phyloP scores from a whole-genome alignment of 192 early-diverging fungal genomes.

The Coemansia sp. region DNA sequence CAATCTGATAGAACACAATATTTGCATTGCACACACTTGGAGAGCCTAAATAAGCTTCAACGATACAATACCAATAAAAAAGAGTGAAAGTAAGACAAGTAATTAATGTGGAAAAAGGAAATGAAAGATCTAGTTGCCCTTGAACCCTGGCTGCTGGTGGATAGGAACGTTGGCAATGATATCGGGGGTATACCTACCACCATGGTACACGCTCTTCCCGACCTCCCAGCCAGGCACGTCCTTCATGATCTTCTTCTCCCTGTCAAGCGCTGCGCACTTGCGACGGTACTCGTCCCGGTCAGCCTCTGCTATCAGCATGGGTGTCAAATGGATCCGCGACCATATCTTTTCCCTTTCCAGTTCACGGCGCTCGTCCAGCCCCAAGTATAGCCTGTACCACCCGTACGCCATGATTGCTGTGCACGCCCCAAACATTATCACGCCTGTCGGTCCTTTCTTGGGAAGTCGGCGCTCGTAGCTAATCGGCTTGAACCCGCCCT shows the following conservation, averaged over 20 bases:
- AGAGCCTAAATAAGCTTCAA: too few species aligned
- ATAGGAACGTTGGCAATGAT: slow-evolving; percentile 53
- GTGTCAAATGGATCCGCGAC: slow-evolving; percentile 90
- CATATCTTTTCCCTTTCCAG: slow-evolving; percentile 91
- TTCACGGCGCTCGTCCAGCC: slow-evolving; percentile 64
- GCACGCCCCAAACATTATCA: slow-evolving; percentile 74
- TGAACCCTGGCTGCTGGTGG: slow-evolving; percentile 46
- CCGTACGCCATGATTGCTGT: slow-evolving; percentile 81
- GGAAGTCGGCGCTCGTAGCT: slow-evolving; percentile 89
- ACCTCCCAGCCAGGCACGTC: slow-evolving; percentile 74
- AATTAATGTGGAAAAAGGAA: not conserved
- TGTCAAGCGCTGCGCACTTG: slow-evolving; percentile 66
- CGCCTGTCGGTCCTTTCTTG: slow-evolving; percentile 86
- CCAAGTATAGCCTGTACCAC: slow-evolving; percentile 64
- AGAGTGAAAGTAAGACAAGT: too few species aligned
- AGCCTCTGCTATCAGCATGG: slow-evolving; percentile 89
- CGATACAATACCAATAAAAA: too few species aligned
- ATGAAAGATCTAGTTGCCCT: slow-evolving; percentile 13
- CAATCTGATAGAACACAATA: too few species aligned
- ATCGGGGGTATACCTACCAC: slow-evolving; percentile 70
- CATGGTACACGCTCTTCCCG: slow-evolving; percentile 91
- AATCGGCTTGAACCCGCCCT: slow-evolving; percentile 74
- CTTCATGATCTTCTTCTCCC: slow-evolving; percentile 89
- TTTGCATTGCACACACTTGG: too few species aligned
- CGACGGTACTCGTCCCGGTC: slow-evolving; percentile 90